Conservation (phyloP, 2,329 filamentous ascomycete species). For the Pseudogymnoascus sp. region DNA sequence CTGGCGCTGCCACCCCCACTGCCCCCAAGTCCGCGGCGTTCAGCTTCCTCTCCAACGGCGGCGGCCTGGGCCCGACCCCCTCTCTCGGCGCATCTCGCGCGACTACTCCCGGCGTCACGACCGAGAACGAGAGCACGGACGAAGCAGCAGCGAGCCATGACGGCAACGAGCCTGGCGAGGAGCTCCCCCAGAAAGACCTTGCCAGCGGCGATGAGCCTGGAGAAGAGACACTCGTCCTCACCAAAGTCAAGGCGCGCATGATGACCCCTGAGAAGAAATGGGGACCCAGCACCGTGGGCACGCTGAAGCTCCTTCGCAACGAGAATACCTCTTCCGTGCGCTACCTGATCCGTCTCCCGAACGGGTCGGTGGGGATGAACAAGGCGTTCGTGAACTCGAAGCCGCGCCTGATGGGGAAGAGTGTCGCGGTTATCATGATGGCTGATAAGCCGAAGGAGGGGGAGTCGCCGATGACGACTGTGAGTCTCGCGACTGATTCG, state of each 20-base stretch:
- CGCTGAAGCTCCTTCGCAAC: constrained; percentile 18
- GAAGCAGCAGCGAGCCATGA: constrained; percentile 17
- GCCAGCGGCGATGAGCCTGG: constrained; percentile 58
- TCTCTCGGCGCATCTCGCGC: constrained; percentile 26
- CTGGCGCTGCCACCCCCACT: background rate
- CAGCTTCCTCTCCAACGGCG: constrained; percentile 5
- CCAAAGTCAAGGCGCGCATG: constrained; percentile 36
- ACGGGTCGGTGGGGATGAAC: constrained; percentile 67
- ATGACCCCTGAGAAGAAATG: constrained; percentile 25
- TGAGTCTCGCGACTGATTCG: constrained; percentile 42
- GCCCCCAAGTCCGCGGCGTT: background rate
- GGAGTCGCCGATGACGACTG: constrained; percentile 63
- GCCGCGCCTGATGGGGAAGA: constrained; percentile 55
- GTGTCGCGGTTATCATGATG: constrained; percentile 49
- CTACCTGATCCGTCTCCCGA: constrained; percentile 56
- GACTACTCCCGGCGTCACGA: constrained; percentile 24
- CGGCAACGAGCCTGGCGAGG: constrained; percentile 22
- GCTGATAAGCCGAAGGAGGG: constrained; percentile 49
- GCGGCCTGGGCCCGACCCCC: constrained; percentile 1
- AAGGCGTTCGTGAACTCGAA: constrained; percentile 52
- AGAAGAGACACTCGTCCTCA: constrained; percentile 59
- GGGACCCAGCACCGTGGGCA: background rate
- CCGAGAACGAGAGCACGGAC: constrained; percentile 25
- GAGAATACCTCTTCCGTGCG: constrained; percentile 35
- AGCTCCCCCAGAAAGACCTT: constrained; percentile 41